Evolutionary conservation across 345 rosid species (phyloP).

Genomic region (Corchorus olitorius): DNA sequence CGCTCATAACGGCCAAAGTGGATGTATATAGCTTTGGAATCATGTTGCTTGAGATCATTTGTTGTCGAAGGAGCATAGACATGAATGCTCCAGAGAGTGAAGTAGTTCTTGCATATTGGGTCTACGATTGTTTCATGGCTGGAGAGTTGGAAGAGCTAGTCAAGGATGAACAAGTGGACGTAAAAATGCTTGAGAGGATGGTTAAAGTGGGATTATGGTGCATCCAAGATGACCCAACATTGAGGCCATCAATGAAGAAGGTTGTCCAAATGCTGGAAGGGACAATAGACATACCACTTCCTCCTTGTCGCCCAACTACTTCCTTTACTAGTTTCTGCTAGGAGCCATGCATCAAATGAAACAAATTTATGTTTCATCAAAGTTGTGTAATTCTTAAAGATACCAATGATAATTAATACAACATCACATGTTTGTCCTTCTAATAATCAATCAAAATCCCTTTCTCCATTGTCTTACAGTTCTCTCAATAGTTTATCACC

Average conservation of each 20-base stretch:
- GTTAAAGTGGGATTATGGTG: slow-evolving; percentile 34
- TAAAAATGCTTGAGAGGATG: not conserved
- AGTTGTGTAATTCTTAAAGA: no score
- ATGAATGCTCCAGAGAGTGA: slow-evolving; percentile 15
- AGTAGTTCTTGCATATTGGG: slow-evolving; percentile 33
- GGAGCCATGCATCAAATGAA: no score
- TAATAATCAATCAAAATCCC: no score
- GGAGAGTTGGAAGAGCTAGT: slow-evolving; percentile 21
- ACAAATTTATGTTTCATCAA: no score
- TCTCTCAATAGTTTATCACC: no score
- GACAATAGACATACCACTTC: not conserved
- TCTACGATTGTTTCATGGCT: slow-evolving; percentile 19
- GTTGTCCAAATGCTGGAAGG: slow-evolving; percentile 20
- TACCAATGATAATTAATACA: no score
- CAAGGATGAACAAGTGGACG: slow-evolving; percentile 18
- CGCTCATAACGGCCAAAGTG: slow-evolving; percentile 1
- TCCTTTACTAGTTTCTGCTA: not conserved
- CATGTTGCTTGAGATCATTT: slow-evolving; percentile 32
- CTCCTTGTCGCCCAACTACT: not conserved
- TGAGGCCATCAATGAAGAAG: slow-evolving; percentile 27
- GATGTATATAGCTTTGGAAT: slow-evolving; percentile 35
- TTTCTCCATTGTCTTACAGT: no score
- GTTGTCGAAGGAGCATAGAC: slow-evolving; percentile 25
- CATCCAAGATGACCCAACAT: slow-evolving; percentile 29
- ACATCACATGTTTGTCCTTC: no score